Conservation (phyloP, 2,329 filamentous ascomycete genomes). For the Neurospora sp. region DNA sequence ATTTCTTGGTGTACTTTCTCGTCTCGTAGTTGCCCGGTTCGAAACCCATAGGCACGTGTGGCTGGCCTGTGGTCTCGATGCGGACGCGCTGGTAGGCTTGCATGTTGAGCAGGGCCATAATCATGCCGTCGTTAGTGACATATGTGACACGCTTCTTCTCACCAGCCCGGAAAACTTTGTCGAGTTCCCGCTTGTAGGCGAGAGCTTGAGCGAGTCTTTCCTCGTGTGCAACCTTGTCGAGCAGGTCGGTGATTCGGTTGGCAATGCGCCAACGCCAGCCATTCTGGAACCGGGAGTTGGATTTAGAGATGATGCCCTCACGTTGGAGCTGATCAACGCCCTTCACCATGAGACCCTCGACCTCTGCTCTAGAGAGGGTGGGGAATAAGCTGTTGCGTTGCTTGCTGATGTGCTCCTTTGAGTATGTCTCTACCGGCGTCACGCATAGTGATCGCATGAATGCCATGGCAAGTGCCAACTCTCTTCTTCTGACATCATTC, state of each 20-base stretch:
- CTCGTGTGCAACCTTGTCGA: slow-evolving; percentile 45
- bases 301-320: slow-evolving; percentile 47
- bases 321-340: slow-evolving; percentile 39
- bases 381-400: slow-evolving; percentile 41
- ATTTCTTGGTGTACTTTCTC: slow-evolving; percentile 54
- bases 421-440: slow-evolving; percentile 40
- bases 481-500: background rate
- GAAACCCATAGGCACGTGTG: slow-evolving; percentile 58
- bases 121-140: slow-evolving; percentile 50
- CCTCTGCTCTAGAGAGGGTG: slow-evolving; percentile 23
- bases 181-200: slow-evolving; percentile 49
- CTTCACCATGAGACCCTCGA: slow-evolving; percentile 35
- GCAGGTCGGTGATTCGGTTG: slow-evolving; percentile 43
- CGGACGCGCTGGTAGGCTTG: slow-evolving; percentile 47
- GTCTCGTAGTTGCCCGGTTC: slow-evolving; percentile 62
- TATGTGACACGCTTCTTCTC: slow-evolving; percentile 38
- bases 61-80: slow-evolving; percentile 44
- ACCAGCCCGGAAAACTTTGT: slow-evolving; percentile 39
- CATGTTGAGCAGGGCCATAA: slow-evolving; percentile 58
- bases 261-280: slow-evolving; percentile 55
- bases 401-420: slow-evolving; percentile 35
- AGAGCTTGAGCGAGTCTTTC: slow-evolving; percentile 48
- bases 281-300: slow-evolving; percentile 45
- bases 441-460: slow-evolving; percentile 51
- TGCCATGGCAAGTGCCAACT: slow-evolving; percentile 37